Base-by-base conservation (phyloP, 106 monocot genomes). In the Dioscorea dumetorum region DNA sequence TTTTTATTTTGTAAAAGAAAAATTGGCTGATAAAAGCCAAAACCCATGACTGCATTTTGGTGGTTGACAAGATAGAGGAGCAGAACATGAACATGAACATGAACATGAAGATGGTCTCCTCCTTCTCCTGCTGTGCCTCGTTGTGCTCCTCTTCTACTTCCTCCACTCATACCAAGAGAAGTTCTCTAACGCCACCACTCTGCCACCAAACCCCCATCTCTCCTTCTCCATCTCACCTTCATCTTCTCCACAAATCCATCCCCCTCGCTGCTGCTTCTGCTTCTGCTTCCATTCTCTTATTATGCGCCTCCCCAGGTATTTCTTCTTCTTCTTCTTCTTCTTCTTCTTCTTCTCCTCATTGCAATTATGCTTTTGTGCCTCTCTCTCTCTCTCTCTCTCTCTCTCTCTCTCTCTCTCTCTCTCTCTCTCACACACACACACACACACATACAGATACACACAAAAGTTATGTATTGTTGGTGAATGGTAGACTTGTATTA, bases 281-380 rank as follows among this genome's bases (percentile, higher is more conserved):
- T 58, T 84, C 88, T 31, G 57, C 81, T 33, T 78, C 81, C n/a
- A 35, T 88, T 24, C 78, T 28, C 28, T 28, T 88, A 20, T 76
- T 88, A 16, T 88, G 83, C 72, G 53, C 84, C 17, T 70, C 18
- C 73, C 78, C 88, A 88, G 88, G 88, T 88, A 74, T 24, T 8
- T n/a, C 17, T 13, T 12, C 51, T 51, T 51, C 51, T 13, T 17
- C 51, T 17, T 13, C 1, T 17, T 7, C 34, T 34, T 34, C 34
- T 34, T 34, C 34, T 34, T 7, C 7, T 34, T 7, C 7, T 34
- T 34, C 34, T 34, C 7, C 7, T 34, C 34, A 34, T 34, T 34
- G 34, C 34, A 34, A n/a, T n/a, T n/a, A n/a, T n/a, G n/a, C n/a
- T 34, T 34, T 4, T 34, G 3, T 4, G 34, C 7, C 34, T 34